Percentiles rank a stretch among this genome's conserved stretches.
Evolutionary conservation across 306 rosid species (phyloP).

Genomic region (Fagus crenata): DNA sequence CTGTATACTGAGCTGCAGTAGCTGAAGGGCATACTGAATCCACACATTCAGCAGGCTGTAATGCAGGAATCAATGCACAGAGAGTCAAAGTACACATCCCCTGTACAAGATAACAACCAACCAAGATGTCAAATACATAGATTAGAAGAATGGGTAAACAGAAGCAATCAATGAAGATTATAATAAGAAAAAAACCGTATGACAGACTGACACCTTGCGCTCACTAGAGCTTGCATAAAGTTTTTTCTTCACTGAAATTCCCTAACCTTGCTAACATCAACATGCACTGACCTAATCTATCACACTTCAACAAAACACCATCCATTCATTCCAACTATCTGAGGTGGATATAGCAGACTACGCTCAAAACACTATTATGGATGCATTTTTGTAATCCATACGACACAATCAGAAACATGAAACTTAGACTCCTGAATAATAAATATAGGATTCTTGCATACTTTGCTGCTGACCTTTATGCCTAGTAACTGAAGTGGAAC

Average conservation of each 20-base stretch:
- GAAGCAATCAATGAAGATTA: neutral
- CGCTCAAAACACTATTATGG: neutral
- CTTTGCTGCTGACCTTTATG: neutral
- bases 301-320: neutral
- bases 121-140: no score
- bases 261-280: neutral
- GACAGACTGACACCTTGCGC: neutral
- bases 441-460: neutral
- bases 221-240: no score
- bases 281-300: neutral
- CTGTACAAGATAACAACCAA: constrained; percentile 33
- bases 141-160: constrained; percentile 21
- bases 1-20: constrained; percentile 75
- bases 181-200: constrained; percentile 18
- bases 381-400: neutral
- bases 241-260: no score
- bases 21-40: constrained; percentile 75
- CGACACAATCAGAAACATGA: neutral
- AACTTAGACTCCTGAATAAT: neutral
- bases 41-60: constrained; percentile 68
- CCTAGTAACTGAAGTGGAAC: neutral
- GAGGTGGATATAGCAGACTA: no score
- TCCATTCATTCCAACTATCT: neutral
- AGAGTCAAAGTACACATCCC: constrained; percentile 96
- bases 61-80: constrained; percentile 69